Percentiles rank a stretch among this genome's conserved stretches.
Evolutionary conservation across 805 yeast species (phyloP).

Genomic region (Limtongia smithiae): DNA sequence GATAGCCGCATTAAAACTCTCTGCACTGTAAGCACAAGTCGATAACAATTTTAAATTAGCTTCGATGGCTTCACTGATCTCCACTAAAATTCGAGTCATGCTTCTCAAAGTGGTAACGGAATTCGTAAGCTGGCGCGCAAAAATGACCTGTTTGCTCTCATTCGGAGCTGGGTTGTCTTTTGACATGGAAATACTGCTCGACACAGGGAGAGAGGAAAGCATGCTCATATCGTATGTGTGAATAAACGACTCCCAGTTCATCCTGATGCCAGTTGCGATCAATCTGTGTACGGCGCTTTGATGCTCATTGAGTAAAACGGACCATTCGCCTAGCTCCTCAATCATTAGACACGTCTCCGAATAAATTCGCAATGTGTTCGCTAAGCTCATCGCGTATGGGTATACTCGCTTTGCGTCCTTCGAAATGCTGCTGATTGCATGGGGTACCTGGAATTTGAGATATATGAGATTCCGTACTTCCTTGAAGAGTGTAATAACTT

Average conservation of each 20-base stretch:
- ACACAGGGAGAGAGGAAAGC: constrained; percentile 19
- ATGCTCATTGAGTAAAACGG: constrained; percentile 42
- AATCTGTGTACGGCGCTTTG: constrained; percentile 37
- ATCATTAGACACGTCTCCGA: constrained; percentile 35
- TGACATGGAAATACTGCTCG: no score
- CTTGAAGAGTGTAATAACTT: constrained; percentile 44
- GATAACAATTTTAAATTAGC: constrained; percentile 32
- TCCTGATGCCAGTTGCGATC: constrained; percentile 39
- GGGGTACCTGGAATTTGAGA: constrained; percentile 58
- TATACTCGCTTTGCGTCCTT: constrained; percentile 50
- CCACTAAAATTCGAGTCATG: constrained; percentile 36
- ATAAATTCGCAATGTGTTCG: constrained; percentile 50
- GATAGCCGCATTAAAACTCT: constrained; percentile 30
- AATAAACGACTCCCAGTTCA: constrained; percentile 54
- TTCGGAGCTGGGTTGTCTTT: no score
- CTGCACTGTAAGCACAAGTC: constrained; percentile 33
- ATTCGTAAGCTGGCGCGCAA: constrained; percentile 38
- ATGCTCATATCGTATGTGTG: constrained; percentile 47
- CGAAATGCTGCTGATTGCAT: constrained; percentile 45
- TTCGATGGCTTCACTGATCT: constrained; percentile 35
- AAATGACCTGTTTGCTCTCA: constrained; percentile 20
- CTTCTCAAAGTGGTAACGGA: constrained; percentile 36
- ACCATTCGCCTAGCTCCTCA: constrained; percentile 43
- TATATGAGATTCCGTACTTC: constrained; percentile 52
- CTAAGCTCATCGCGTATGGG: constrained; percentile 54